Percentiles rank a stretch among this genome's conserved stretches.
Evolutionary conservation across 768 basidiomycete species (phyloP).

Genomic region (Amanita subjunquillea): DNA sequence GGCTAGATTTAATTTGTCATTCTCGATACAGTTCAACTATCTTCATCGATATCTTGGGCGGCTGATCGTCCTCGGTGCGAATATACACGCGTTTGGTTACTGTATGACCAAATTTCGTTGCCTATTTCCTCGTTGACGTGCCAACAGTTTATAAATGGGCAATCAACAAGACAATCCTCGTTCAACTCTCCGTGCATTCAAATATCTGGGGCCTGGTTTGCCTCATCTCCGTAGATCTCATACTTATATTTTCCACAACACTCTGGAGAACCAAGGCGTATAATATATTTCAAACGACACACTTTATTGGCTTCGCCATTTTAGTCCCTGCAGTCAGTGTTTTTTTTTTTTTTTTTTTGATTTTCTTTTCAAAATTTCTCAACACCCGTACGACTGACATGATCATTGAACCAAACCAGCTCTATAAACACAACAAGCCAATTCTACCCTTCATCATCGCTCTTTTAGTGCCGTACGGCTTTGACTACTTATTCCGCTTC

Average conservation of each 20-base stretch:
- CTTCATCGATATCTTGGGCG: slow-evolving; percentile 63
- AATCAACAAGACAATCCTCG: slow-evolving; percentile 28
- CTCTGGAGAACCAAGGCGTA: slow-evolving; percentile 49
- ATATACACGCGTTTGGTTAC: slow-evolving; percentile 49
- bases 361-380: not conserved
- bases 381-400: not conserved
- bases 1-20: not conserved
- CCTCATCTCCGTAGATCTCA: slow-evolving; percentile 38
- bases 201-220: slow-evolving; percentile 43
- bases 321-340: slow-evolving; percentile 43
- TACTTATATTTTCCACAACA: slow-evolving; percentile 53
- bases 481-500: slow-evolving; percentile 53
- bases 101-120: slow-evolving; percentile 22
- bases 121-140: not conserved
- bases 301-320: slow-evolving; percentile 43
- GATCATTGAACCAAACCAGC: slow-evolving; percentile 14
- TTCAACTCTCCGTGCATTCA: slow-evolving; percentile 21
- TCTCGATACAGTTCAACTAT: slow-evolving; percentile 48
- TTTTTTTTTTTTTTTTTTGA: too few species aligned
- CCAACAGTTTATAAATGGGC: slow-evolving; percentile 49
- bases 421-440: slow-evolving; percentile 39
- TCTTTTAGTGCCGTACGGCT: slow-evolving; percentile 35
- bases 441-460: slow-evolving; percentile 47
- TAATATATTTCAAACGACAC: slow-evolving; percentile 56
- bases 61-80: slow-evolving; percentile 44